These are phyloP conservation scores for Kazachstania africana DNA, from an alignment of 805 yeast genomes.

Conservation along the genomic window DNA sequence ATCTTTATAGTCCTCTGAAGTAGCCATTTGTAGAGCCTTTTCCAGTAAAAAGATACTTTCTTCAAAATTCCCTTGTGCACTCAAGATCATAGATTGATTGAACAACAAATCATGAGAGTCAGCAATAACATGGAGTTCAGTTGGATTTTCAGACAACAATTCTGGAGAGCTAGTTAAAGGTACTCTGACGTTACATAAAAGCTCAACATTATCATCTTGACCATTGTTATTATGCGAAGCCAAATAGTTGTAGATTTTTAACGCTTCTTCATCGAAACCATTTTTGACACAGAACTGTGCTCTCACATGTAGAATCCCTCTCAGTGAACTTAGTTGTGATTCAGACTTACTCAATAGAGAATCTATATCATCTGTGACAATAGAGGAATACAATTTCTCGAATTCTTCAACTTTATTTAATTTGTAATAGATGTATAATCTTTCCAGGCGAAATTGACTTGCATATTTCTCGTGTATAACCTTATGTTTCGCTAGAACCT, in stretches of 20 bases:
- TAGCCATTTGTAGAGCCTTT: conserved; percentile 33
- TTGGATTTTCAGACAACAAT: conserved; percentile 8
- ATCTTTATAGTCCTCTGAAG: conserved; percentile 29
- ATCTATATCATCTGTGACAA: conserved; percentile 7
- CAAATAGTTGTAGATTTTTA: conserved; percentile 39
- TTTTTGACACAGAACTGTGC: conserved; percentile 42
- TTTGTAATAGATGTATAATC: conserved; percentile 54
- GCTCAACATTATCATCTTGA: conserved; percentile 37
- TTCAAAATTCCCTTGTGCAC: conserved; percentile 32
- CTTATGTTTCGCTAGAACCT: conserved; percentile 29
- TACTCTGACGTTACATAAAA: conserved; percentile 60
- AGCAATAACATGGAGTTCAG: too few relatives aligned
- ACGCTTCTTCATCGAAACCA: conserved; percentile 41
- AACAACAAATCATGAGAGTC: conserved; percentile 50
- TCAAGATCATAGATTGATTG: conserved; percentile 48
- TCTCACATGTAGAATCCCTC: conserved; percentile 37
- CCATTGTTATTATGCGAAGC: conserved; percentile 26
- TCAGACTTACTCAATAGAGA: conserved; percentile 3
- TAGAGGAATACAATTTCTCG: conserved; percentile 12
- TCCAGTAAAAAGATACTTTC: conserved; percentile 34
- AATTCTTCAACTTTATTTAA: conserved; percentile 28
- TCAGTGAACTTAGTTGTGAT: conserved; percentile 7
- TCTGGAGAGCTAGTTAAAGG: conserved; percentile 38
- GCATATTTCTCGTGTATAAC: conserved; percentile 28
- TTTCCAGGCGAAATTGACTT: conserved; percentile 36